Percentiles rank a stretch among this genome's conserved stretches.
These are phyloP conservation scores for Ustilago vetiveriae DNA, from an alignment of 1,284 basidiomycete species.

Conservation along the genomic window DNA sequence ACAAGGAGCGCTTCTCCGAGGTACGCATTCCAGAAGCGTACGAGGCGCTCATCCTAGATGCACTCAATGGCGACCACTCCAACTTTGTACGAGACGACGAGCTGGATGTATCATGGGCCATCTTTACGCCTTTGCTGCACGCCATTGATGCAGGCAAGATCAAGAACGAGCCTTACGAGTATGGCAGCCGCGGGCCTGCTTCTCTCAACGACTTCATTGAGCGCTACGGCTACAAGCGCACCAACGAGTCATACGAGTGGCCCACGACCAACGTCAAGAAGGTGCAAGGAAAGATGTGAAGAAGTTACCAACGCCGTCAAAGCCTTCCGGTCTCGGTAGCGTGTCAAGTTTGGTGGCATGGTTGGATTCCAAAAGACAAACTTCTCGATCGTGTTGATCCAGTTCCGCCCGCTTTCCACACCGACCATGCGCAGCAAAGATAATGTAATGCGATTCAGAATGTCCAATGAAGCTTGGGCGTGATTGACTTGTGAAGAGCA, in stretches of 20 bases:
- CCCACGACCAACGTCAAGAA: slow-evolving; percentile 60
- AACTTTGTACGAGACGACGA: slow-evolving; percentile 68
- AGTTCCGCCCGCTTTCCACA: too few species aligned
- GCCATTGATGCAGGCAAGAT: slow-evolving; percentile 64
- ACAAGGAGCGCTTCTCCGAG: slow-evolving; percentile 63
- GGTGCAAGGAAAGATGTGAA: slow-evolving; percentile 52
- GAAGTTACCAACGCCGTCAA: too few species aligned
- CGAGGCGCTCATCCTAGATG: slow-evolving; percentile 67
- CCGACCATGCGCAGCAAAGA: too few species aligned
- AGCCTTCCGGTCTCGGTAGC: too few species aligned
- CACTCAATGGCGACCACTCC: slow-evolving; percentile 66
- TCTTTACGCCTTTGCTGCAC: slow-evolving; percentile 66
- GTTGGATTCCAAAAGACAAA: too few species aligned
- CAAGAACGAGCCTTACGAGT: slow-evolving; percentile 60
- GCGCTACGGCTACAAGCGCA: slow-evolving; percentile 58
- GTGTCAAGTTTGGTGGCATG: too few species aligned
- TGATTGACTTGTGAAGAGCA: too few species aligned
- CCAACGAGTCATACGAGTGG: slow-evolving; percentile 58
- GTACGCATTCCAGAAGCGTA: slow-evolving; percentile 66
- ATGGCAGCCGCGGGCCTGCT: slow-evolving; percentile 61
- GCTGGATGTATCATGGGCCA: slow-evolving; percentile 65
- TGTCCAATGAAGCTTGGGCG: too few species aligned
- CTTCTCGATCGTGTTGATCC: not conserved
- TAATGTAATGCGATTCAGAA: not conserved
- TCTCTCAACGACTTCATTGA: slow-evolving; percentile 60